These are phyloP conservation scores for Arctium minus DNA, from an alignment of 129 eudicot genomes.

Conservation along the genomic window DNA sequence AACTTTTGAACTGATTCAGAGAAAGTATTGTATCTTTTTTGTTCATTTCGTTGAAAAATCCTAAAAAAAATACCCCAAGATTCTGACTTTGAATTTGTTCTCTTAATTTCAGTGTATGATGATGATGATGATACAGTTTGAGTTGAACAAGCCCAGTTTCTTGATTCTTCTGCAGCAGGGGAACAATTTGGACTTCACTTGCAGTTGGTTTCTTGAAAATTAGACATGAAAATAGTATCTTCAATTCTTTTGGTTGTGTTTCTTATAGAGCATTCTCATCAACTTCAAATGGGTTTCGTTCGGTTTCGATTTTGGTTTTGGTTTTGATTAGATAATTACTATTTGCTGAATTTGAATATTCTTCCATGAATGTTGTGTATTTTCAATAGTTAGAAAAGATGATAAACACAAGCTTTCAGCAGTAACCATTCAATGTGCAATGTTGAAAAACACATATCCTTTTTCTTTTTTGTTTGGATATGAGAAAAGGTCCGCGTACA, in stretches of 20 bases:
- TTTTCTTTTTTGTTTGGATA: neutral
- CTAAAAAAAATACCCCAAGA: neutral
- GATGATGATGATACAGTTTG: slow-evolving; percentile 25
- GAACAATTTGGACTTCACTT: slow-evolving; percentile 15
- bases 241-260: slow-evolving; percentile 20
- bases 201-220: slow-evolving; percentile 20
- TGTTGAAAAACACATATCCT: neutral
- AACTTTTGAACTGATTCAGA: slow-evolving; percentile 12
- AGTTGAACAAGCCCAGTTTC: slow-evolving; percentile 14
- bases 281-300: slow-evolving; percentile 7
- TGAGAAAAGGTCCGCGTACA: neutral
- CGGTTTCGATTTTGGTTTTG: neutral
- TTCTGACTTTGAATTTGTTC: slow-evolving; percentile 14
- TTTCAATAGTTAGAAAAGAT: neutral
- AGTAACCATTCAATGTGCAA: neutral
- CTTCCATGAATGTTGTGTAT: slow-evolving; percentile 8
- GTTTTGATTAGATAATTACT: slow-evolving; percentile 7
- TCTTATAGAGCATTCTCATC: slow-evolving; percentile 18
- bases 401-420: neutral
- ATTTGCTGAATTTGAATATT: slow-evolving; percentile 10
- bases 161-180: slow-evolving; percentile 17
- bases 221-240: slow-evolving; percentile 11
- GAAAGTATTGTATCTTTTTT: neutral
- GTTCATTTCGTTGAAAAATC: neutral
- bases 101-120: slow-evolving; percentile 38